Evolutionary conservation across 2,329 filamentous ascomycete species (phyloP), one percentile per base, ranked within the genome.

Genomic region (Aspergillus hortae): DNA sequence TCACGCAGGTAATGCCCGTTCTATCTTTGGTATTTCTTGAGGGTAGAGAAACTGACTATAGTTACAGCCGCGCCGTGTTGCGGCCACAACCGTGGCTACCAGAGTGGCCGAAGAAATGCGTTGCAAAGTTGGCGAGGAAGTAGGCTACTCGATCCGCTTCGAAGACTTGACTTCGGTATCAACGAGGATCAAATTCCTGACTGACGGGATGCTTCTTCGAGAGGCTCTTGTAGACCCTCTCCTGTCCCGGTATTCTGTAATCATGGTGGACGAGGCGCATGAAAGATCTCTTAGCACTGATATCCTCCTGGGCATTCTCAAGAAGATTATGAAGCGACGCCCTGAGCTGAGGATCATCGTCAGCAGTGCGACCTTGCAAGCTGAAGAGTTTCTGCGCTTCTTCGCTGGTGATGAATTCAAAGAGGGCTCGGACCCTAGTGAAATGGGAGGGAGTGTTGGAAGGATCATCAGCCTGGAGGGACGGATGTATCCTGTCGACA

Each of bases 251-350:
- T 99, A 99, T 68, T 95, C 91, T 0, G 88, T 96, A 42, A 90
- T 99, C 62, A 96, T 99, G 90, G 88, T 99, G 6, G 94, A 99
- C 67, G 92, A 97, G 73, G 94, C 92, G 6, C 94, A 99, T 67
- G 92, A 97, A 72, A 81, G 94, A 49, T 96, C 91, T 45, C 81
- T 97, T 53, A 95, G 90, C 68, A 95, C 92, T 0, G 94, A 99
- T 66, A 83, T 99, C 11, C 78, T 97, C 6, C 80, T 99, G 3
- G 92, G 94, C 0, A 76, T 97, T 12, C 72, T 99, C 36, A 96
- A 95, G 69, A 97, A 97, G 70, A 92, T 99, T 46, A 76, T 84
- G 49, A 90, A 84, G 68, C 87, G 84, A 64, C 80, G 94, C 41
- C 82, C 87, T 6, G 92, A 96, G 53, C 73, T 97, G 48, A 84